These are phyloP conservation scores for Anisodus acutangulus DNA, from an alignment of 257 asterid species.

Conservation along the genomic window DNA sequence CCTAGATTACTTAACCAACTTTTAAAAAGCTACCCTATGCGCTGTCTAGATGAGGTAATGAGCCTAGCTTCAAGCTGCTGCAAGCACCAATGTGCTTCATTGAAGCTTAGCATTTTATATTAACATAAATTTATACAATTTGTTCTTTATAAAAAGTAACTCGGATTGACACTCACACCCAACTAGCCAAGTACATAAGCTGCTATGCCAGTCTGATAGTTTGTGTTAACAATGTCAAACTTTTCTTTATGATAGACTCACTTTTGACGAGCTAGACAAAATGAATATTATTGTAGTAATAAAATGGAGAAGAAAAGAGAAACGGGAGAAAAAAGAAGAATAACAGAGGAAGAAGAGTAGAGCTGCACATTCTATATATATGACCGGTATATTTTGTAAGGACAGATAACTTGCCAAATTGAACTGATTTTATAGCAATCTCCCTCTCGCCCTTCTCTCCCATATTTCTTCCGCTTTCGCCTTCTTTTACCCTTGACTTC, in stretches of 20 bases:
- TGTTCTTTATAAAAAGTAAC: background rate
- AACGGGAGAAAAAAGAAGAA: background rate
- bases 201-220: background rate
- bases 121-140: background rate
- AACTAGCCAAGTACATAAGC: background rate
- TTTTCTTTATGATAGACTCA: background rate
- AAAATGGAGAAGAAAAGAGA: background rate
- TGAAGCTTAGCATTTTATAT: background rate
- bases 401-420: background rate
- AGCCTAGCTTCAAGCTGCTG: background rate
- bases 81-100: constrained; percentile 11
- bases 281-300: background rate
- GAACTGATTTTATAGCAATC: background rate
- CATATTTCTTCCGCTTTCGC: background rate
- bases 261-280: constrained; percentile 6
- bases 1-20: constrained; percentile 21
- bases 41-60: background rate
- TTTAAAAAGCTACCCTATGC: constrained; percentile 12
- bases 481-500: background rate
- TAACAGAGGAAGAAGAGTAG: background rate
- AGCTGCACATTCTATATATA: background rate
- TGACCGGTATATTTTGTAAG: background rate
- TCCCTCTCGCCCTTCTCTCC: background rate
- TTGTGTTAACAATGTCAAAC: constrained; percentile 10
- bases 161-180: background rate